These are phyloP conservation scores for Volvox reticuliferus DNA, from an alignment of 139 green algal species.

Conservation along the genomic window DNA sequence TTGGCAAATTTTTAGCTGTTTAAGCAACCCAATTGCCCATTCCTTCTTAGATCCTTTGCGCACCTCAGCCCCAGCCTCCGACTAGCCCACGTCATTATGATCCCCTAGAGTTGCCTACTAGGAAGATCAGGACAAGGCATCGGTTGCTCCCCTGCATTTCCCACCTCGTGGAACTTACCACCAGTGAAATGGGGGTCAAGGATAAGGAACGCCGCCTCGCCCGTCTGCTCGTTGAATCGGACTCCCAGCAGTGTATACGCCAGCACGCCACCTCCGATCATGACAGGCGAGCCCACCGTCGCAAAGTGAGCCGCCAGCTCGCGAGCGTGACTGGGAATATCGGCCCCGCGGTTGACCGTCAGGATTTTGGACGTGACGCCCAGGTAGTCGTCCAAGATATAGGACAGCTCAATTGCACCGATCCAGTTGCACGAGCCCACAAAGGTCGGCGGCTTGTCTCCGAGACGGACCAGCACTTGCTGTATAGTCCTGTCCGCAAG, in stretches of 20 bases:
- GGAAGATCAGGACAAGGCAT: too few species aligned
- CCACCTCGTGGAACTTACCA: background rate
- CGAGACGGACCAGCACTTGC: constrained; percentile 83
- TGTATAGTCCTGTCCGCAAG: constrained; percentile 79
- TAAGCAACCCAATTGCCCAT: too few species aligned
- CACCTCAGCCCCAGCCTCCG: too few species aligned
- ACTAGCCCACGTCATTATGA: too few species aligned
- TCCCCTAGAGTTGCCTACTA: too few species aligned
- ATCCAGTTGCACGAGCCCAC: constrained; percentile 94
- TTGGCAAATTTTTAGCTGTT: too few species aligned
- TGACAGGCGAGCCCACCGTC: constrained; percentile 84
- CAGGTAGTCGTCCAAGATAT: constrained; percentile 89
- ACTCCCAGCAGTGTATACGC: constrained; percentile 97
- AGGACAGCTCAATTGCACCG: constrained; percentile 94
- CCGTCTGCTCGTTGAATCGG: constrained; percentile 87
- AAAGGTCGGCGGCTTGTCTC: constrained; percentile 89
- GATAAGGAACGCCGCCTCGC: constrained; percentile 93
- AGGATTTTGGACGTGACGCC: constrained; percentile 79
- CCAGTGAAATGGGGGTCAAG: constrained; percentile 97
- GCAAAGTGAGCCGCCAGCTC: constrained; percentile 91
- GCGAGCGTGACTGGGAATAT: constrained; percentile 84
- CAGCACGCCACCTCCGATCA: constrained; percentile 96
- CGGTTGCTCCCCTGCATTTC: too few species aligned
- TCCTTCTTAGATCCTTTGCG: too few species aligned
- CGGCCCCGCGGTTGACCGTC: constrained; percentile 67